A percentile compares a stretch with the other conserved stretches of the same genome.
phyloP scores from a whole-genome alignment of 495 filamentous ascomycete genomes.

The Cercophora sp. region DNA sequence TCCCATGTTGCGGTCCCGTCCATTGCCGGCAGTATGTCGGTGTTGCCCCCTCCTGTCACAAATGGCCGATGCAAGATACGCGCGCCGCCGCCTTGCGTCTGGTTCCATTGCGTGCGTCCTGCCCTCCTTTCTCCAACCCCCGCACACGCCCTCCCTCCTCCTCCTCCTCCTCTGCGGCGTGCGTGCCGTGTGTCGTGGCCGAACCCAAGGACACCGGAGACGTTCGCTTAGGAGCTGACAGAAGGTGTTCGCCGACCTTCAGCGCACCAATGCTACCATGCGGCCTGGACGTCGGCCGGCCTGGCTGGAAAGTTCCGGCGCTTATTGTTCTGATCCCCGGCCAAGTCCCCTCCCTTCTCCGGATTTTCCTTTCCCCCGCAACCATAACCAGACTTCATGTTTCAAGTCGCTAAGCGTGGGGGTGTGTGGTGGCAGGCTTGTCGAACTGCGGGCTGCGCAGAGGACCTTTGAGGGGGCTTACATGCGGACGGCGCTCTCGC shows the following conservation, averaged over 20 bases:
- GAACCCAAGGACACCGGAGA: too few species aligned
- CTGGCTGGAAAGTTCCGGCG: background rate
- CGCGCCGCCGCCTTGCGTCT: constrained; percentile 12
- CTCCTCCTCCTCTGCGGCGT: constrained; percentile 6
- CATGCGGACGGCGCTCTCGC: constrained; percentile 85
- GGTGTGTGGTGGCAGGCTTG: too few species aligned
- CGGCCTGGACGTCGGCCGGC: too few species aligned
- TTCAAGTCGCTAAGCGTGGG: too few species aligned
- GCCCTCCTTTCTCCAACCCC: background rate
- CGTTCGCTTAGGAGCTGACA: too few species aligned
- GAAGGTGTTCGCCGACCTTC: too few species aligned
- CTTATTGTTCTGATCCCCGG: background rate
- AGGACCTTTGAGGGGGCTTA: constrained; percentile 97
- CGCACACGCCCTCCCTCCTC: background rate
- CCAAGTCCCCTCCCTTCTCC: background rate
- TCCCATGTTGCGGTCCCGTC: background rate
- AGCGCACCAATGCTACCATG: too few species aligned
- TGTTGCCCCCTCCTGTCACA: background rate
- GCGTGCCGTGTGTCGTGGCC: too few species aligned
- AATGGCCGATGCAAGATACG: constrained; percentile 9
- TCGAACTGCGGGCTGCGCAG: constrained; percentile 91
- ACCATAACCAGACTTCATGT: too few species aligned
- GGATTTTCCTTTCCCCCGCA: background rate
- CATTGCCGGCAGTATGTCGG: constrained; percentile 13
- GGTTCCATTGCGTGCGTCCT: background rate